Percentiles rank a stretch among this genome's conserved stretches.
phyloP scores from a whole-genome alignment of 257 asterid species.

The Nicotiana knightiana region DNA sequence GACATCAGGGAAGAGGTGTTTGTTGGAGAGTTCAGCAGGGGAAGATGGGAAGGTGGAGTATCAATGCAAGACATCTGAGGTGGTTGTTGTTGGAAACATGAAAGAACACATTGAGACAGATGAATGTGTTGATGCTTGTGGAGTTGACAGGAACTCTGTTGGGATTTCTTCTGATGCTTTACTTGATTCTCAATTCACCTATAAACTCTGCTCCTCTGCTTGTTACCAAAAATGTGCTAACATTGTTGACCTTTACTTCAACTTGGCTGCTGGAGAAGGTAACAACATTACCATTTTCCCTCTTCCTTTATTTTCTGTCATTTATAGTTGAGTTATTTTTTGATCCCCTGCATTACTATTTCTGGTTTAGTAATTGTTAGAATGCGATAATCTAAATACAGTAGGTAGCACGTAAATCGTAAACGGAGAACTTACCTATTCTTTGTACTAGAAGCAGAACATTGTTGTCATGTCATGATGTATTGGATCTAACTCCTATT shows the following conservation, averaged over 20 bases:
- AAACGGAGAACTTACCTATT: too few species aligned
- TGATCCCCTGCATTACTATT: too few species aligned
- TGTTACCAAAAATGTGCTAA: conserved; percentile 63
- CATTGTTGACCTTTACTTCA: conserved; percentile 62
- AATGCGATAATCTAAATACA: too few species aligned
- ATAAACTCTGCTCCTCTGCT: conserved; percentile 53
- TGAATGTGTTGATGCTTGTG: conserved; percentile 54
- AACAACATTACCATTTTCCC: background rate
- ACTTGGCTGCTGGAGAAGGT: conserved; percentile 87
- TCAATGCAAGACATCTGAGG: conserved; percentile 67
- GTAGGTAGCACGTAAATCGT: too few species aligned
- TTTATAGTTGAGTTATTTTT: too few species aligned
- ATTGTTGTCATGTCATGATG: too few species aligned
- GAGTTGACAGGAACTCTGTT: conserved; percentile 44
- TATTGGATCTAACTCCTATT: too few species aligned
- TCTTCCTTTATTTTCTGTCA: too few species aligned
- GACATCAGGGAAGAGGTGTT: conserved; percentile 64
- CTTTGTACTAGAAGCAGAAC: too few species aligned
- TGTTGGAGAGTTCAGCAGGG: conserved; percentile 43
- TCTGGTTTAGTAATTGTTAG: too few species aligned
- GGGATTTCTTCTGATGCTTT: conserved; percentile 84
- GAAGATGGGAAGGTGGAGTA: conserved; percentile 22
- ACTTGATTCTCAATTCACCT: conserved; percentile 41
- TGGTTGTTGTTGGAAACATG: conserved; percentile 40
- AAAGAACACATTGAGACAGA: conserved; percentile 59